These are phyloP conservation scores for Panaeolus papilionaceus DNA, from an alignment of 768 basidiomycete genomes.

Conservation along the genomic window DNA sequence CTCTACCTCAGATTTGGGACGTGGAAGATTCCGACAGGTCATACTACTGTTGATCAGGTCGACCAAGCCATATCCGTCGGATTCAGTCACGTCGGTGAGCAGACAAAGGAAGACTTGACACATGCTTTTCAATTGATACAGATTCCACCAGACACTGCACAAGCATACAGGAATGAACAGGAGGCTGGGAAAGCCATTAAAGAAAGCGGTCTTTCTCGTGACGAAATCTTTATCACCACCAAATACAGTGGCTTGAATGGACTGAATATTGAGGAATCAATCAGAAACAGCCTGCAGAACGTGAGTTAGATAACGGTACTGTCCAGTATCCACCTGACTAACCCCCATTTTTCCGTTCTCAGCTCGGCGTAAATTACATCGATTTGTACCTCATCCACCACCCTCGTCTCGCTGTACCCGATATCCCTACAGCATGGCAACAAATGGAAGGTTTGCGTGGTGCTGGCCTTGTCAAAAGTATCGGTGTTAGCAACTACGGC, in stretches of 20 bases:
- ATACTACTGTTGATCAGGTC: conserved; percentile 56
- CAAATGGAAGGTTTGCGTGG: conserved; percentile 48
- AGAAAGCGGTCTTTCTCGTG: conserved; percentile 51
- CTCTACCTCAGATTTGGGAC: conserved; percentile 55
- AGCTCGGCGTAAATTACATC: conserved; percentile 68
- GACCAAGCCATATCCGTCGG: conserved; percentile 68
- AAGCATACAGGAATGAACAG: conserved; percentile 45
- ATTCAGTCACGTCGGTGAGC: conserved; percentile 64
- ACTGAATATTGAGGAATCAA: conserved; percentile 39
- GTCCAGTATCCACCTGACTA: background rate
- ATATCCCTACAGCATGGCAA: conserved; percentile 52
- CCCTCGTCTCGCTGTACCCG: conserved; percentile 37
- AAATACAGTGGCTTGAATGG: conserved; percentile 52
- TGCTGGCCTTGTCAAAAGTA: conserved; percentile 51
- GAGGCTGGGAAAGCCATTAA: conserved; percentile 36
- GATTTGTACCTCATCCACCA: conserved; percentile 77
- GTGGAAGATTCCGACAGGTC: conserved; percentile 67
- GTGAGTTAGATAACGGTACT: conserved; percentile 36
- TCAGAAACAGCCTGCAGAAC: conserved; percentile 54
- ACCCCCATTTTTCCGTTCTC: conserved; percentile 11
- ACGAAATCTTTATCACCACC: conserved; percentile 60
- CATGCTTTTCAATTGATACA: background rate
- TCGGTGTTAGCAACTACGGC: conserved; percentile 78
- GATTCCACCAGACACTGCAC: background rate
- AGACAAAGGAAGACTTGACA: background rate